Percentiles rank a stretch among this genome's conserved stretches.
phyloP scores from a whole-genome alignment of 306 rosid species.

The Sicyos edulis region DNA sequence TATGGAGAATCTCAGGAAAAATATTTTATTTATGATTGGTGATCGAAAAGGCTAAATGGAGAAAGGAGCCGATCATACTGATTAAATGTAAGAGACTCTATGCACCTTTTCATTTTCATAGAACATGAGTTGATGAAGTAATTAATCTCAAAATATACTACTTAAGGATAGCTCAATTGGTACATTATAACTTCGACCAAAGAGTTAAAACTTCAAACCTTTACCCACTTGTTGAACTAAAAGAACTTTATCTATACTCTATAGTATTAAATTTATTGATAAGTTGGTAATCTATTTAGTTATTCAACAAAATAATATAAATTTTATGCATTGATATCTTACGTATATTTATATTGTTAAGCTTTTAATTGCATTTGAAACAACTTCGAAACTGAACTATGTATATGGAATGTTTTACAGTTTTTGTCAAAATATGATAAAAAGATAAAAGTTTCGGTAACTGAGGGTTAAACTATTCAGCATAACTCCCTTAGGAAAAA shows the following conservation, averaged over 20 bases:
- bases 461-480: background rate
- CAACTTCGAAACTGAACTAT: background rate
- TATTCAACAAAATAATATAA: background rate
- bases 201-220: background rate
- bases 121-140: background rate
- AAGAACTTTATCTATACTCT: background rate
- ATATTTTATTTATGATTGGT: constrained; percentile 30
- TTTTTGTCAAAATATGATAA: background rate
- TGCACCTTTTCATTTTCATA: background rate
- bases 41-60: constrained; percentile 26
- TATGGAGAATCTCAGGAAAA: constrained; percentile 36
- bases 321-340: background rate
- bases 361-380: background rate
- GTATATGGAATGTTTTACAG: background rate
- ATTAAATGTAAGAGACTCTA: constrained; percentile 5
- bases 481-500: background rate
- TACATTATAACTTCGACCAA: background rate
- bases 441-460: background rate
- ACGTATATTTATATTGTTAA: background rate
- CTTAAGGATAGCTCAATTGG: background rate
- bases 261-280: background rate
- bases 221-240: background rate
- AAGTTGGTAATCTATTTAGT: background rate
- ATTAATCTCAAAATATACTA: background rate
- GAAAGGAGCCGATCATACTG: constrained; percentile 6